Percentiles rank a stretch among this genome's conserved stretches.
Conservation (phyloP, 2,329 filamentous ascomycete genomes). For the Cytospora piceae region DNA sequence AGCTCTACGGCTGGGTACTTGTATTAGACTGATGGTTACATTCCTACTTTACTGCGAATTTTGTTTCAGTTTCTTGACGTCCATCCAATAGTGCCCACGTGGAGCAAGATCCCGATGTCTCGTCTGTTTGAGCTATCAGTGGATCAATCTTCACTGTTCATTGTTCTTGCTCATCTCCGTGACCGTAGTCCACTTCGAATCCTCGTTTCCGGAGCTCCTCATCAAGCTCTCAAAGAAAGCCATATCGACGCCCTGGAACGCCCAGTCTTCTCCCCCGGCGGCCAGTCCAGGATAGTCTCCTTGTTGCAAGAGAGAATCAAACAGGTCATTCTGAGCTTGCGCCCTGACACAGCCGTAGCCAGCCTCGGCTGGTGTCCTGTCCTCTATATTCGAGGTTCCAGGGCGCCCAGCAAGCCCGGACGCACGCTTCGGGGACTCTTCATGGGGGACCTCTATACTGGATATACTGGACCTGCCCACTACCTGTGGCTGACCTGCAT, state of each 20-base stretch:
- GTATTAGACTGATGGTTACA: neutral
- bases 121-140: too few species aligned
- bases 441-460: neutral
- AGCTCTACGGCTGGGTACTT: neutral
- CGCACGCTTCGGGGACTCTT: neutral
- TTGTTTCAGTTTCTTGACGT: neutral
- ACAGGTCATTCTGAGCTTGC: neutral
- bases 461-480: neutral
- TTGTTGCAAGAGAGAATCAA: neutral
- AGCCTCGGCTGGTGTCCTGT: neutral
- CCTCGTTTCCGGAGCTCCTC: neutral
- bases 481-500: too few species aligned
- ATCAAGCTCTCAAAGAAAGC: conserved; percentile 1
- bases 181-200: too few species aligned
- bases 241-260: neutral
- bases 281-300: neutral
- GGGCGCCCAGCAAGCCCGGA: neutral
- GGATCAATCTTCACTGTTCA: too few species aligned
- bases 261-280: neutral
- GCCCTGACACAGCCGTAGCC: neutral
- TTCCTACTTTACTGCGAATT: neutral
- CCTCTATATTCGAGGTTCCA: neutral
- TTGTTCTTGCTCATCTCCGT: too few species aligned
- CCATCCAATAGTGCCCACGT: too few species aligned
- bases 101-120: too few species aligned